Base-by-base conservation (phyloP, 257 asterid species). In the Knoxia roxburghii region DNA sequence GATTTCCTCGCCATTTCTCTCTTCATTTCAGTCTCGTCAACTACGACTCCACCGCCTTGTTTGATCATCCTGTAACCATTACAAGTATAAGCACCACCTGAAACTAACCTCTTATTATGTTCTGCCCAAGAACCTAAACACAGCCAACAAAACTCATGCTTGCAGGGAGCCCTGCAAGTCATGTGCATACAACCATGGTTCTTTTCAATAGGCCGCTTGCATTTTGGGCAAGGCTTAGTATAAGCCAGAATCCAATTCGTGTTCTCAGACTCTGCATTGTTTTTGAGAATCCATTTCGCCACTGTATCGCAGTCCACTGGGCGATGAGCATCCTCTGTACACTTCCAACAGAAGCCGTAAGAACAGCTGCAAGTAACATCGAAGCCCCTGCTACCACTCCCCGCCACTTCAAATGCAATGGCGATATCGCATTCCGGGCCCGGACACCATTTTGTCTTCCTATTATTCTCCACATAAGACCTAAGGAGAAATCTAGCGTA, bases 111-210 rank as follows among this genome's bases (percentile, higher is more conserved):
- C 76, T 84, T 91, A 58, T 93, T 93, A 76, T 94, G 99, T 60
- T 94, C 96, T 35, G 88, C 72, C 99, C 99, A 94, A 35, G 85
- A 79, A 74, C 96, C 96, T 74, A 90, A 90, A 69, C 99, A 94
- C 54, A 94, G 77, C 97, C 99, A 94, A 88, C 99, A 94, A 76
- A 94, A 94, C 75, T 94, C 97, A 41, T 80, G 82, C 76, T 77
- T 84, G 85, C 99, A 94, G 0, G 99, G 99, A 40, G 96, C 86
- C 32, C 96, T 90, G 89, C 99, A 94, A 58, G 99, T 94, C 97
- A 94, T 94, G 84, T 94, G 99, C 99, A 94, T 94, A 85, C 99
- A 94, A 21, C 99, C 99, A 74, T 88, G 92, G 75, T 94, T 90
- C 87, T 94, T 94, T 82, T 94, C 99, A 68, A 94, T 94, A 21